Conservation (phyloP, 2,329 filamentous ascomycete genomes). For the Chaetomium sp. region DNA sequence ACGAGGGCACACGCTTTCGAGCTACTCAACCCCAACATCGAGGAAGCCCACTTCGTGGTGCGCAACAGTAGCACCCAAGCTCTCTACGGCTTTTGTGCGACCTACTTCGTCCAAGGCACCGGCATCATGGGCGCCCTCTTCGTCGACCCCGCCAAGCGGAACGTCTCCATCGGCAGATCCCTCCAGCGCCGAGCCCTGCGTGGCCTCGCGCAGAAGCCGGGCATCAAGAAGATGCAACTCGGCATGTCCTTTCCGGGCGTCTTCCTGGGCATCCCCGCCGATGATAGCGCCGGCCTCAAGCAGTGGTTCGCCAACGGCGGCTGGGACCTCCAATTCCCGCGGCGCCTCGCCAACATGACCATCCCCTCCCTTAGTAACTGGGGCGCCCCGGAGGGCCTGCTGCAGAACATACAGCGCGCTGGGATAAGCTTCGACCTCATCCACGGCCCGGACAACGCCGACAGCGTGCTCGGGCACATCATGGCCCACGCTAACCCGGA, state of each 20-base stretch:
- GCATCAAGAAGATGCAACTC: constrained; percentile 78
- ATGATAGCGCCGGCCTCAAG: constrained; percentile 50
- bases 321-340: constrained; percentile 72
- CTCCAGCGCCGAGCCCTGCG: constrained; percentile 84
- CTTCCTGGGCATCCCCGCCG: constrained; percentile 77
- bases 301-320: constrained; percentile 90
- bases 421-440: constrained; percentile 82
- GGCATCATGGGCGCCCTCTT: constrained; percentile 85
- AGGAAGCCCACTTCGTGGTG: constrained; percentile 87
- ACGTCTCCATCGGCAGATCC: constrained; percentile 86
- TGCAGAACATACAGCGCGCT: constrained; percentile 70
- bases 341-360: constrained; percentile 65
- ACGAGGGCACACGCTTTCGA: constrained; percentile 76
- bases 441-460: constrained; percentile 75
- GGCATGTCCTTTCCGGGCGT: constrained; percentile 81
- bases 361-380: constrained; percentile 73
- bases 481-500: constrained; percentile 74
- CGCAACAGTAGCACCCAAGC: constrained; percentile 90
- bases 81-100: constrained; percentile 89
- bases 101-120: constrained; percentile 73
- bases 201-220: constrained; percentile 67
- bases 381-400: constrained; percentile 74
- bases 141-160: constrained; percentile 82
- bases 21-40: constrained; percentile 67
- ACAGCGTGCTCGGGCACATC: constrained; percentile 73